Evolutionary conservation across 164 flowering plant species (phyloP).

Genomic region (Platanus orientalis): DNA sequence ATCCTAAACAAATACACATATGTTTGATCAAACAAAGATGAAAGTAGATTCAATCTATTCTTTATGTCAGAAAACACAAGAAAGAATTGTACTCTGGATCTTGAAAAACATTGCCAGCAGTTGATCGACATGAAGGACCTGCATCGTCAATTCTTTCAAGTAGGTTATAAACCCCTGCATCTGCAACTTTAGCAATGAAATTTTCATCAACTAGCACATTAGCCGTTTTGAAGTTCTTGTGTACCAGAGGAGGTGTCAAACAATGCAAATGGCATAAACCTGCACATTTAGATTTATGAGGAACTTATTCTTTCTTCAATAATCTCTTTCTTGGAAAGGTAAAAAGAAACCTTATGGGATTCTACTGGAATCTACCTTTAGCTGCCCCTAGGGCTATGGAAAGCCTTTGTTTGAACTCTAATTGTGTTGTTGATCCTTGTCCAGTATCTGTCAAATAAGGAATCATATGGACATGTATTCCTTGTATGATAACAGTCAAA

Average conservation of each 20-base stretch:
- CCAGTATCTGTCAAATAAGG: slow-evolving; percentile 32
- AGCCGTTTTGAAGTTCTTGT: slow-evolving; percentile 61
- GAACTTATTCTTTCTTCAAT: neutral
- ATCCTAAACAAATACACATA: slow-evolving; percentile 29
- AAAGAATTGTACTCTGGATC: slow-evolving; percentile 60
- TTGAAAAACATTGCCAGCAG: slow-evolving; percentile 32
- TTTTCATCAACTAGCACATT: slow-evolving; percentile 79
- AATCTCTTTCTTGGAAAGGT: neutral
- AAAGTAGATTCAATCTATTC: neutral
- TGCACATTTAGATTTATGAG: slow-evolving; percentile 22
- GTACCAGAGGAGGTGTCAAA: slow-evolving; percentile 50
- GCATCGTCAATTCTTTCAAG: slow-evolving; percentile 49
- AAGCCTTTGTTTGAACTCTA: slow-evolving; percentile 71
- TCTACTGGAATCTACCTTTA: slow-evolving; percentile 44
- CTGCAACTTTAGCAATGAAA: slow-evolving; percentile 78
- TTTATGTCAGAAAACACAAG: neutral
- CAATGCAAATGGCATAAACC: slow-evolving; percentile 62
- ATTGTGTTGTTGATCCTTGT: slow-evolving; percentile 32
- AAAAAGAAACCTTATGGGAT: neutral
- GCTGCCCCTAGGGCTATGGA: slow-evolving; percentile 70
- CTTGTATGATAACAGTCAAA: neutral
- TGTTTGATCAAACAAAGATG: neutral
- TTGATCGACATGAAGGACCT: slow-evolving; percentile 33
- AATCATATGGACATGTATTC: neutral
- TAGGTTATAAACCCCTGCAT: slow-evolving; percentile 46